Conservation (phyloP, 2,329 filamentous ascomycete species). For the Sporothrix humicola region DNA sequence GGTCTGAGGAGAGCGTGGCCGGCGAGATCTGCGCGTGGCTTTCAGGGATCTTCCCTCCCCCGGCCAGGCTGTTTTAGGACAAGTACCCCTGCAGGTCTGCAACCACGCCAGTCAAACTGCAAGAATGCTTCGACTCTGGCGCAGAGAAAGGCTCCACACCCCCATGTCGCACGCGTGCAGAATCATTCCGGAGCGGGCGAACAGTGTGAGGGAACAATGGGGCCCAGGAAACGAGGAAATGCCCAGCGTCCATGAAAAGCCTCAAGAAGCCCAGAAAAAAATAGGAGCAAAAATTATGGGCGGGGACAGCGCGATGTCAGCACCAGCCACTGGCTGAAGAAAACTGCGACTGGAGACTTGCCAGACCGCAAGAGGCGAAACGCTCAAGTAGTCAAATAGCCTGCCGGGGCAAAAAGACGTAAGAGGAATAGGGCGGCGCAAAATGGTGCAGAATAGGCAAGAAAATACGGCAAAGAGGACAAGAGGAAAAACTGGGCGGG, state of each 20-base stretch:
- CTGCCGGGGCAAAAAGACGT: constrained; percentile 9
- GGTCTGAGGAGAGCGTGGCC: constrained; percentile 41
- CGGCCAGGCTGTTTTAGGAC: constrained; percentile 42
- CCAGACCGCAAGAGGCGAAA: constrained; percentile 3
- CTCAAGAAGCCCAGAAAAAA: no score
- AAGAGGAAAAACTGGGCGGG: constrained; percentile 6
- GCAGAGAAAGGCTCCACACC: constrained; percentile 24
- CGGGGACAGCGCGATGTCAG: neutral
- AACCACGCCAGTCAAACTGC: constrained; percentile 19
- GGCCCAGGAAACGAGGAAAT: constrained; percentile 3
- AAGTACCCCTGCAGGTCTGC: constrained; percentile 40
- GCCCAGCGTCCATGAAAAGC: neutral
- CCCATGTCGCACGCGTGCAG: constrained; percentile 29
- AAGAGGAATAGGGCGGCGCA: constrained; percentile 11
- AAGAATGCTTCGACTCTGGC: constrained; percentile 28
- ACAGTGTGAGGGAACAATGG: constrained; percentile 26
- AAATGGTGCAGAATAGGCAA: constrained; percentile 22
- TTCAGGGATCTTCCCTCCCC: constrained; percentile 46
- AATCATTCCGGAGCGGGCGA: constrained; percentile 33
- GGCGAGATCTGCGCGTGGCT: constrained; percentile 50
- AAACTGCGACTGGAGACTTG: neutral
- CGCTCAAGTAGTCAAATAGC: neutral
- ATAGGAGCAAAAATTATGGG: neutral
- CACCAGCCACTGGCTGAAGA: constrained; percentile 26
- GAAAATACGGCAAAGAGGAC: neutral